Conservation (phyloP, 2,329 filamentous ascomycete species). For the Fusarium mexicanum region DNA sequence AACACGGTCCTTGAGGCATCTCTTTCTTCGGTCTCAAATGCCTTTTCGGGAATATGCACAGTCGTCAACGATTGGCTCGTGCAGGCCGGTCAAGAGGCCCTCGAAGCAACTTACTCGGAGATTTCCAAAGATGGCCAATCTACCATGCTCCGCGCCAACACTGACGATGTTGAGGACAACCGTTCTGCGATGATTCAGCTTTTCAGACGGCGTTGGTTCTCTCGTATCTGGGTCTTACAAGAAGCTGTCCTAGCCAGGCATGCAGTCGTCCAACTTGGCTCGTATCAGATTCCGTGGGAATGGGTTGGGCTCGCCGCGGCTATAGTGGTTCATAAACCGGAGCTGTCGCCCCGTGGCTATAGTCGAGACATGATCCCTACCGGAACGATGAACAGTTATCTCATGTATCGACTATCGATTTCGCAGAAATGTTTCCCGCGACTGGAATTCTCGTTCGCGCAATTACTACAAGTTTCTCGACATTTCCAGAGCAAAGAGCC, state of each 20-base stretch:
- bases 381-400: not conserved
- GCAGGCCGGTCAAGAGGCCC: rapidly evolving
- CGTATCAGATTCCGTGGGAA: rapidly evolving
- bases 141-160: rapidly evolving
- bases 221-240: not conserved
- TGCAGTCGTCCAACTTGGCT: rapidly evolving
- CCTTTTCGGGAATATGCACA: rapidly evolving
- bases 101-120: not conserved
- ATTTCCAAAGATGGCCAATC: not conserved
- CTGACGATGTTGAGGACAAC: rapidly evolving
- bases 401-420: not conserved
- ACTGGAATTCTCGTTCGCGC: rapidly evolving
- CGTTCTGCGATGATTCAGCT: not conserved
- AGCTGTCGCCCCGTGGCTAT: not conserved
- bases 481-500: rapidly evolving
- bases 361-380: rapidly evolving
- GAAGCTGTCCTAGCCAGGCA: not conserved
- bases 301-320: not conserved
- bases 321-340: rapidly evolving
- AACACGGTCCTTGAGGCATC: rapidly evolving
- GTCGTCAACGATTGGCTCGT: not conserved
- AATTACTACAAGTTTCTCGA: rapidly evolving
- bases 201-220: not conserved
- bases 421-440: rapidly evolving
- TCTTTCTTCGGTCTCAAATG: rapidly evolving